Base-by-base conservation (phyloP, 371 early-diverging fungal genomes). In the Saksenaea oblongispora region DNA sequence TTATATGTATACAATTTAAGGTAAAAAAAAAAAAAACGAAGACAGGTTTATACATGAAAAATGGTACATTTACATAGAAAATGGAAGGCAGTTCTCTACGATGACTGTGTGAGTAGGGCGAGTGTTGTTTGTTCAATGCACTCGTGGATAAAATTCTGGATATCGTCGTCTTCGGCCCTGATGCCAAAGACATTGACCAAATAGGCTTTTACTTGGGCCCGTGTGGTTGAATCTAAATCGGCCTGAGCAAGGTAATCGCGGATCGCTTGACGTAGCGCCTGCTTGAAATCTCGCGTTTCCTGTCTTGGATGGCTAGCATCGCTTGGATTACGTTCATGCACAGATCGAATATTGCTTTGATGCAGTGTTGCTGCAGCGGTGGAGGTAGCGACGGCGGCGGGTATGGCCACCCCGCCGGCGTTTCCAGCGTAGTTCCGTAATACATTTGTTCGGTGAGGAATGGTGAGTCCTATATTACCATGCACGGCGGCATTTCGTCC, bases 121-220 rank as follows among this genome's bases (percentile, higher is more conserved):
- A 69, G 57, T 18, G 73, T 73, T 31, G 61, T 65, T 54, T 72
- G 64, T 56, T 77, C 71, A 31, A 77, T 69, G 44, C 69, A 67
- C 18, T 61, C 44, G 24, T 67, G 47, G 27, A 73, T 68, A 58
- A 70, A 65, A 28, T 62, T 61, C 22, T 66, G 67, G 24, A 67
- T 41, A 28, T 69, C 65, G 27, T 72, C 66, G 5, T 56, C 47
- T 14, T 65, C 54, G 5, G 70, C 56, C 22, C 62, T 56, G 3
- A 62, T 58, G 7, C 73, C 76, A 41, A 76, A 71, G 51, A 64
- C 47, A 14, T 41, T 34, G 3, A 59, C 47, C 26, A 79, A 24
- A 65, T 79, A 73, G 2, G 69, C 59, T 24, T 76, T 76, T 34
- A 79, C 76, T 56, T 79, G 69, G 0, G 73, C 69, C 17, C 73